Evolutionary conservation across 257 asterid species (phyloP), one percentile per base, ranked within the genome.

Genomic region (Echites panduratus): DNA sequence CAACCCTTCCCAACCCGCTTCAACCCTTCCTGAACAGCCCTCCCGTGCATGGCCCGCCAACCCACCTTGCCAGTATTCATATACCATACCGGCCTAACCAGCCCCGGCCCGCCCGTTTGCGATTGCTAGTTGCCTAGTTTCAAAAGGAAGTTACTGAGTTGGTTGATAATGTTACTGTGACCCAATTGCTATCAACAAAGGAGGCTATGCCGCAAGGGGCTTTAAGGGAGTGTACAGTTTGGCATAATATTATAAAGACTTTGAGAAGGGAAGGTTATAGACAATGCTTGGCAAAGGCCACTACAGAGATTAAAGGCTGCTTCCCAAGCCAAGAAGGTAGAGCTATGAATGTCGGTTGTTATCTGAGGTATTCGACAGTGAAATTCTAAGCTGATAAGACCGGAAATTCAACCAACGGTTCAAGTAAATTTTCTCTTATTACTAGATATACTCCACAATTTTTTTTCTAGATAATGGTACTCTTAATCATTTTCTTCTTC

Each of bases 211-310:
- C 22, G 85, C 64, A 74, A 67, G 38, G 76, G 87, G 82, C 70
- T 59, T 68, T 66, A 79, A 79, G 56, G 96, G 97, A 50, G 92
- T 86, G 76, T 90, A 79, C 78, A 97, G 95, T 53, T 85, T 93
- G 89, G 97, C 95, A 45, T 88, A 90, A 85, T 93, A 97, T 76
- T 93, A 97, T n/a, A 97, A 78, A 74, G 66, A 90, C 90, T 32
- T 70, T 93, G 84, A 85, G 81, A 50, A 29, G 20, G 48, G 81
- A 84, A 7, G 91, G 95, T 66, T 93, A 97, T 73, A 79, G 85
- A 76, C 79, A 73, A 71, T 93, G 98, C 80, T 86, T 93, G 88
- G 87, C 78, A 9, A 87, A 85, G 82, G 98, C 97, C 45, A 82
- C 81, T 40, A 77, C 72, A 40, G 85, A 86, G 48, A 77, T 87